phyloP scores from a whole-genome alignment of 371 early-diverging fungal genomes.

The Zychaea mexicana region DNA sequence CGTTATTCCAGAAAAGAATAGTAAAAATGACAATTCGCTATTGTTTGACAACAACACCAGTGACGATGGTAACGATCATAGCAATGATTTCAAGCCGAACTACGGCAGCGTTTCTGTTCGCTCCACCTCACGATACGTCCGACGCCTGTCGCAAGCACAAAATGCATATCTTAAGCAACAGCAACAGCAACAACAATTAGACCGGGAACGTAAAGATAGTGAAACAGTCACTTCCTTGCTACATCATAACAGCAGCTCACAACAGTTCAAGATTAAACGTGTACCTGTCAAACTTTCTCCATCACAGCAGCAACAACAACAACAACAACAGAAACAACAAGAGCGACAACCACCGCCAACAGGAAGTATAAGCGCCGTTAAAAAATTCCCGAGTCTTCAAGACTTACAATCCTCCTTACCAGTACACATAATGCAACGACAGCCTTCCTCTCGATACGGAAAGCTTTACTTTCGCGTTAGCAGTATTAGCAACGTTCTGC shows the following conservation, averaged over 20 bases:
- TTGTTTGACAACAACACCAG: neutral
- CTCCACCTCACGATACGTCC: slow-evolving; percentile 18
- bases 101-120: slow-evolving; percentile 25
- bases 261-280: slow-evolving; percentile 10
- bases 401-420: neutral
- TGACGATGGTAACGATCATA: neutral
- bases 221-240: neutral
- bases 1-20: neutral
- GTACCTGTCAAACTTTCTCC: slow-evolving; percentile 1
- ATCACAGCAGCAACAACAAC: neutral
- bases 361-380: no score
- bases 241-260: neutral
- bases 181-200: neutral
- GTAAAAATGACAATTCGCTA: neutral
- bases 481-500: slow-evolving; percentile 33
- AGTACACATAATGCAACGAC: neutral
- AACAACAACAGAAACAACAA: neutral
- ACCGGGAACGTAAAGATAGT: neutral
- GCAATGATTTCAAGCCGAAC: neutral
- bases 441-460: slow-evolving; percentile 13
- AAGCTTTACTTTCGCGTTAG: slow-evolving; percentile 47
- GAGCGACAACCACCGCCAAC: neutral
- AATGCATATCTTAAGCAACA: neutral
- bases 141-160: slow-evolving; percentile 14
- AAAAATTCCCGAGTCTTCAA: neutral